phyloP scores from a whole-genome alignment of 306 rosid genomes.

The Oxytropis ochrocephala region DNA sequence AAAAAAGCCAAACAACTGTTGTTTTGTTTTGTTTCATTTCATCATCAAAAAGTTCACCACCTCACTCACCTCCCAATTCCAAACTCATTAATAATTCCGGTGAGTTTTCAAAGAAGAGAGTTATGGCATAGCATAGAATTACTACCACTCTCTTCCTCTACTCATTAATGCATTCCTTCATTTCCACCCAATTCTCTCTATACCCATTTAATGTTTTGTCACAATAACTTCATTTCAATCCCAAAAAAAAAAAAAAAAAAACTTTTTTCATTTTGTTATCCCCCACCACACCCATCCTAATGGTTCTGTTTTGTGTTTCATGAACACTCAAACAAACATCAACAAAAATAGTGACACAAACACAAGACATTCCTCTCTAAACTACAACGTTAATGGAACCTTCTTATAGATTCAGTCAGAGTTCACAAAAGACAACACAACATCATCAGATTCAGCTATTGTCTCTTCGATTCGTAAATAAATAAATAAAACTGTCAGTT shows the following conservation, averaged over 20 bases:
- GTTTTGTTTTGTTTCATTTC: not conserved
- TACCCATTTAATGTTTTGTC: constrained; percentile 18
- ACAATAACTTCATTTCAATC: not conserved
- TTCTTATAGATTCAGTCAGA: constrained; percentile 18
- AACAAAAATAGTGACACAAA: not conserved
- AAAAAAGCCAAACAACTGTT: not conserved
- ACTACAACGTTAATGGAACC: constrained; percentile 14
- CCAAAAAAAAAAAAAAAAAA: not conserved
- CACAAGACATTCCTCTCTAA: not conserved
- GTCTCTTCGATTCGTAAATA: too few relatives aligned
- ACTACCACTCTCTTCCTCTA: constrained; percentile 5
- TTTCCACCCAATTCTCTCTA: constrained; percentile 14
- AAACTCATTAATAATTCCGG: constrained; percentile 39
- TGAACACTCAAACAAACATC: not conserved
- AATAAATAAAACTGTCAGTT: too few relatives aligned
- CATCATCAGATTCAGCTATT: too few relatives aligned
- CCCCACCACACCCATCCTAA: not conserved
- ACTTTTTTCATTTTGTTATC: not conserved
- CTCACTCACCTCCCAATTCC: not conserved
- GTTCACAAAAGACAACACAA: constrained; percentile 18
- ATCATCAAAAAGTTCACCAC: not conserved
- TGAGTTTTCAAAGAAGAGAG: constrained; percentile 34
- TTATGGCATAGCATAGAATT: not conserved
- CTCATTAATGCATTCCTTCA: constrained; percentile 24
- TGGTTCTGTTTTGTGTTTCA: not conserved